phyloP scores from a whole-genome alignment of 805 yeast species.

The Ogataea angusta region DNA sequence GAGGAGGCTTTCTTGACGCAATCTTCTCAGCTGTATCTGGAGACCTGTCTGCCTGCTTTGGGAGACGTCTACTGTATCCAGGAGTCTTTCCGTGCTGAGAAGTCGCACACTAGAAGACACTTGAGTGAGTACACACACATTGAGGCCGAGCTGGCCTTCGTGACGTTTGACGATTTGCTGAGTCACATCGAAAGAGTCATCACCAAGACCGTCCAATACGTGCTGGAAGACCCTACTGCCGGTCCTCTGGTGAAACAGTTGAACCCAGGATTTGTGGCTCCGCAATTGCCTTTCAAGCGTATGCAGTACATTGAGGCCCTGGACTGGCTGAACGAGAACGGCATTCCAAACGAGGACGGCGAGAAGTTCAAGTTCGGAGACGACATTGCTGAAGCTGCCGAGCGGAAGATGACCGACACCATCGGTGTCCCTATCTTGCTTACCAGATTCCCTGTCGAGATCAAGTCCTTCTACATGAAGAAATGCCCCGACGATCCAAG shows the following conservation, averaged over 20 bases:
- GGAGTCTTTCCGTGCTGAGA: conserved; percentile 98
- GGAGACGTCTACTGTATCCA: conserved; percentile 98
- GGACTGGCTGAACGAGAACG: conserved; percentile 95
- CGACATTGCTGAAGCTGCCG: conserved; percentile 99
- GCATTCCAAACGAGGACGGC: conserved; percentile 91
- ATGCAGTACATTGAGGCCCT: conserved; percentile 88
- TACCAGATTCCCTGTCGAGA: conserved; percentile 92
- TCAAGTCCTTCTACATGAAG: conserved; percentile 98
- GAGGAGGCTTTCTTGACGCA: conserved; percentile 96
- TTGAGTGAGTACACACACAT: conserved; percentile 95
- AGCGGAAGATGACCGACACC: conserved; percentile 96
- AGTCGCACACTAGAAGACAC: conserved; percentile 98
- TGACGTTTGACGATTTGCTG: conserved; percentile 82
- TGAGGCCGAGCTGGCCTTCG: conserved; percentile 89
- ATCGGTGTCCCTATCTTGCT: conserved; percentile 90
- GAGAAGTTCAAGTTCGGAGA: conserved; percentile 93
- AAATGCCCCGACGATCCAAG: conserved; percentile 85
- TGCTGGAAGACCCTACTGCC: conserved; percentile 85
- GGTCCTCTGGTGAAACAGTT: conserved; percentile 87
- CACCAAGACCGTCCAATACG: conserved; percentile 64
- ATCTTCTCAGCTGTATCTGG: conserved; percentile 94
- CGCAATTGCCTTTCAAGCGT: conserved; percentile 83
- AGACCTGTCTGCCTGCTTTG: conserved; percentile 91
- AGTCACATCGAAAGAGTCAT: conserved; percentile 80
- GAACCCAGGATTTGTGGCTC: conserved; percentile 87